Conservation (phyloP, 371 early-diverging fungal genomes). For the Circinella umbellata region DNA sequence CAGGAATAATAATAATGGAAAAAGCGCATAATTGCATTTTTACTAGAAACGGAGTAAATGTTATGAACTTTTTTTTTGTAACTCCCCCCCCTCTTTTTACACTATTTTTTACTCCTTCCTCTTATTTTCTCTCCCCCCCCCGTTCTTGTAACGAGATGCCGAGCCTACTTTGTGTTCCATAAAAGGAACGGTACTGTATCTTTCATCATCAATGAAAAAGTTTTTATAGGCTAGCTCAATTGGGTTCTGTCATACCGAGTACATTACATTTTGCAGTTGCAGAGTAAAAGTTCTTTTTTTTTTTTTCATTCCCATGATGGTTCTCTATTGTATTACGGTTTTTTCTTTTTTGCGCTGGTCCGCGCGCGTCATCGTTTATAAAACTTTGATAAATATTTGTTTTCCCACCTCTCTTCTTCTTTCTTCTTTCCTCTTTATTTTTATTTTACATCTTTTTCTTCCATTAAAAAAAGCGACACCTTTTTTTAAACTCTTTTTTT, state of each 20-base stretch:
- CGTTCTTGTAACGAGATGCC: conserved; percentile 8
- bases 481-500: neutral
- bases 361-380: conserved; percentile 12
- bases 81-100: too few species aligned
- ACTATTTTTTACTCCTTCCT: neutral
- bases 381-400: neutral
- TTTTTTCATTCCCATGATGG: conserved; percentile 17
- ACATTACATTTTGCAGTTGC: conserved; percentile 7
- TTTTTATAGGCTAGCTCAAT: neutral
- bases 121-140: neutral
- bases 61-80: too few species aligned
- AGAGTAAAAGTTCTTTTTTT: neutral
- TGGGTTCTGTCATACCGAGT: conserved; percentile 14
- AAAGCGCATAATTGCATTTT: conserved; percentile 4
- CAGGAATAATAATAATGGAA: neutral
- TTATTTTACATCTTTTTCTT: too few species aligned
- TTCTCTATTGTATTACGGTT: conserved; percentile 12
- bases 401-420: conserved; percentile 1
- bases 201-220: conserved; percentile 7
- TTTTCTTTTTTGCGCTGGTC: neutral
- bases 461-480: too few species aligned
- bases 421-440: conserved; percentile 7
- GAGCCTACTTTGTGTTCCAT: conserved; percentile 4
- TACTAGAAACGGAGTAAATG: too few species aligned
- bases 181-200: conserved; percentile 10